These are phyloP conservation scores for Scytalidium sp. DNA, from an alignment of 2,329 filamentous ascomycete genomes.

Conservation along the genomic window DNA sequence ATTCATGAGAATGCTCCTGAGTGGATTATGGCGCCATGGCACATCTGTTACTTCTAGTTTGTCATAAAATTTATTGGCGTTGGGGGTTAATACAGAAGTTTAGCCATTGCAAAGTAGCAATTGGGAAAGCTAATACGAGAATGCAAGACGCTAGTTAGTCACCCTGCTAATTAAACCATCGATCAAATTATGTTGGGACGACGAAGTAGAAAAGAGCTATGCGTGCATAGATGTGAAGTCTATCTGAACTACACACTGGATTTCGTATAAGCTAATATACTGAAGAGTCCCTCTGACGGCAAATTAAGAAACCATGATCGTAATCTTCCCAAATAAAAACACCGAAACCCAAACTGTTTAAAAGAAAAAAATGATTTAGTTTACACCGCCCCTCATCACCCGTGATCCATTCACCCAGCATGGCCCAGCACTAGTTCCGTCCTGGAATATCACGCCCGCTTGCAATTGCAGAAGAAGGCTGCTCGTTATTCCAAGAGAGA, in stretches of 20 bases:
- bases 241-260: background rate
- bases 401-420: no score
- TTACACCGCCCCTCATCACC: background rate
- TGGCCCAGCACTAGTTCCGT: background rate
- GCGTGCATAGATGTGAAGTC: background rate
- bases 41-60: background rate
- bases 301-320: background rate
- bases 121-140: background rate
- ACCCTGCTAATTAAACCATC: no score
- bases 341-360: background rate
- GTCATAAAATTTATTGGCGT: background rate
- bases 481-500: constrained; percentile 86
- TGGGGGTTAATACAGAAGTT: background rate
- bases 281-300: background rate
- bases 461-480: constrained; percentile 50
- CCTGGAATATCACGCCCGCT: constrained; percentile 49
- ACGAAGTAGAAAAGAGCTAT: background rate
- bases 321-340: background rate
- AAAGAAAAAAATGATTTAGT: background rate
- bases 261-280: background rate
- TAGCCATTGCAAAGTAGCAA: background rate
- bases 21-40: background rate
- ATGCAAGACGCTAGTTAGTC: no score
- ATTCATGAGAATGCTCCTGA: background rate
- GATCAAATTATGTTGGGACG: no score